phyloP scores from a whole-genome alignment of 2,329 filamentous ascomycete species.

The Cladosporium velox region DNA sequence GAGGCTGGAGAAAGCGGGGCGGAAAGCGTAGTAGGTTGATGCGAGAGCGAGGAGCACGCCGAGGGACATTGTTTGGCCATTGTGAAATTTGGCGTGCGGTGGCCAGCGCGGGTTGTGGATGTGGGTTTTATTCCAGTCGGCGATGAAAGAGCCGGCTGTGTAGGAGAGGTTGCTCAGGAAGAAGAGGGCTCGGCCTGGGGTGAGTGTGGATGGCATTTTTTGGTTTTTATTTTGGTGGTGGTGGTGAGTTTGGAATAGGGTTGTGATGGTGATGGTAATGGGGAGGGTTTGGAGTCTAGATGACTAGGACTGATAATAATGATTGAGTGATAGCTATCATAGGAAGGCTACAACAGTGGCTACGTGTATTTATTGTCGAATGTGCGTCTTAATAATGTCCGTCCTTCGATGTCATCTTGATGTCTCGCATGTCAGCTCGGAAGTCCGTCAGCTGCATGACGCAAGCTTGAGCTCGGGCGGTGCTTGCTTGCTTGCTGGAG shows the following conservation, averaged over 20 bases:
- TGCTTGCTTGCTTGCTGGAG: not conserved
- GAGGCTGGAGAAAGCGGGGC: slow-evolving; percentile 21
- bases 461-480: not conserved
- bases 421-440: not conserved
- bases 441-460: not conserved
- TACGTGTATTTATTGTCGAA: not conserved
- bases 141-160: slow-evolving; percentile 37
- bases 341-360: not conserved
- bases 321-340: not conserved
- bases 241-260: not conserved
- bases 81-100: slow-evolving; percentile 55
- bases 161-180: slow-evolving; percentile 37
- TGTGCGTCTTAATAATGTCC: not conserved
- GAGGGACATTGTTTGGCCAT: slow-evolving; percentile 55
- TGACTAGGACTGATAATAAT: not conserved
- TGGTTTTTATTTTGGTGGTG: not conserved
- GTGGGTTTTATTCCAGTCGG: slow-evolving; percentile 47
- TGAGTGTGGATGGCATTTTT: slow-evolving; percentile 23
- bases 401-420: not conserved
- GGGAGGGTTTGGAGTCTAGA: not conserved
- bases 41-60: slow-evolving; percentile 44
- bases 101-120: slow-evolving; percentile 53
- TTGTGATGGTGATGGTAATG: not conserved
- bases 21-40: slow-evolving; percentile 43
- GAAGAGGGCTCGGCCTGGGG: slow-evolving; percentile 36